These are phyloP conservation scores for Cavenderia fasciculata DNA, from an alignment of 78 protist species.

Conservation along the genomic window DNA sequence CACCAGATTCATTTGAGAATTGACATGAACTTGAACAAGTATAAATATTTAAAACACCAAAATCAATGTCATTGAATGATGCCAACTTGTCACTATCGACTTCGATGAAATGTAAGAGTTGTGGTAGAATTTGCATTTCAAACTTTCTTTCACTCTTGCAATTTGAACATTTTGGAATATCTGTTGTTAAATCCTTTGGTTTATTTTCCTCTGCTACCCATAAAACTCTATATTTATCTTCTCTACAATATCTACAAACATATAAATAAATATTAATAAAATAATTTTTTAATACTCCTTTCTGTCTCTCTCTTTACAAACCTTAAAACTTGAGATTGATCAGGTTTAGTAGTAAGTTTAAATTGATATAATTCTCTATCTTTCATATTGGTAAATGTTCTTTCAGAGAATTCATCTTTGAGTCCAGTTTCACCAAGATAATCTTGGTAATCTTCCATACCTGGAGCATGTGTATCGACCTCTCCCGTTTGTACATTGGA, in stretches of 20 bases:
- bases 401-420: conserved; percentile 6
- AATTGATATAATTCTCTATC: conserved; percentile 23
- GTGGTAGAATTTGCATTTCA: conserved; percentile 60
- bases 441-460: conserved; percentile 19
- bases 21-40: conserved; percentile 45
- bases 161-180: conserved; percentile 15
- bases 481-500: neutral
- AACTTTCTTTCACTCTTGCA: conserved; percentile 12
- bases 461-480: neutral
- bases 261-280: too few species aligned
- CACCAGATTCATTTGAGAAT: neutral
- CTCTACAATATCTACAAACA: conserved; percentile 52
- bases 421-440: conserved; percentile 18
- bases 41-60: conserved; percentile 43
- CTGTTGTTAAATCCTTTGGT: neutral
- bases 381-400: conserved; percentile 18
- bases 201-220: conserved; percentile 55
- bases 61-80: conserved; percentile 23
- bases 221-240: conserved; percentile 20
- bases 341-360: neutral
- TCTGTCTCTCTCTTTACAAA: too few species aligned
- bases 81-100: neutral
- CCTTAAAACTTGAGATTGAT: conserved; percentile 23
- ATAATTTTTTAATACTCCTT: too few species aligned
- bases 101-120: conserved; percentile 27